Percentiles rank a stretch among this genome's conserved stretches.
Evolutionary conservation across 176 grass and related monocot genomes (phyloP).

Genomic region (Secale cereale): DNA sequence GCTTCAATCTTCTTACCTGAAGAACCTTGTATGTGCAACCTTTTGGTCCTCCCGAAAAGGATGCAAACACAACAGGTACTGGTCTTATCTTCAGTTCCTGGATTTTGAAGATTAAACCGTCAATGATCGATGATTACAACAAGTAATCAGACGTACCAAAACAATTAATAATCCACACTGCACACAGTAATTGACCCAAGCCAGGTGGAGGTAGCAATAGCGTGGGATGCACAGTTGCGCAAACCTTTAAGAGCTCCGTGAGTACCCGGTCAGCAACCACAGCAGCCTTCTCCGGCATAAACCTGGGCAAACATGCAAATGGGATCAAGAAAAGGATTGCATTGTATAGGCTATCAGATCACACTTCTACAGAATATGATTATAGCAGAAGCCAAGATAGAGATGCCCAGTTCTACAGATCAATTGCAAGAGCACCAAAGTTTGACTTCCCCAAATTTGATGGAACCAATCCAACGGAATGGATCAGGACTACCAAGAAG

Average conservation of each 20-base stretch:
- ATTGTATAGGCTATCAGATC: background rate
- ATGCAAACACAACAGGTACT: conserved; percentile 66
- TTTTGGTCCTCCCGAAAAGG: conserved; percentile 89
- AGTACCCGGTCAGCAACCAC: conserved; percentile 58
- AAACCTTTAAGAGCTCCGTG: conserved; percentile 80
- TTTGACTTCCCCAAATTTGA: no score
- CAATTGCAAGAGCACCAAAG: no score
- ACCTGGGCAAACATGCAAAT: conserved; percentile 28
- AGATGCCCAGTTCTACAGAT: no score
- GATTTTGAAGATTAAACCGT: background rate
- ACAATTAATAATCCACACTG: background rate
- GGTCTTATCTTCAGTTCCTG: conserved; percentile 74
- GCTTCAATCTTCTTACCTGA: conserved; percentile 49
- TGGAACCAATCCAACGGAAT: no score
- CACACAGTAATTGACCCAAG: background rate
- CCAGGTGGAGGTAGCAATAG: background rate
- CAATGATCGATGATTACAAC: background rate
- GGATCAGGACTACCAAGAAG: no score
- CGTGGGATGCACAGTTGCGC: background rate
- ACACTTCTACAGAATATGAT: no score
- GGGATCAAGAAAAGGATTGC: background rate
- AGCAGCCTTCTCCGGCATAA: conserved; percentile 69
- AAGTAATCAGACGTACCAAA: background rate
- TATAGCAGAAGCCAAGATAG: no score
- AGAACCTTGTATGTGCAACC: conserved; percentile 94